Percentiles rank a stretch among this genome's conserved stretches.
Conservation (phyloP, 1,139 yeast genomes). For the Geotrichum macrosporum region DNA sequence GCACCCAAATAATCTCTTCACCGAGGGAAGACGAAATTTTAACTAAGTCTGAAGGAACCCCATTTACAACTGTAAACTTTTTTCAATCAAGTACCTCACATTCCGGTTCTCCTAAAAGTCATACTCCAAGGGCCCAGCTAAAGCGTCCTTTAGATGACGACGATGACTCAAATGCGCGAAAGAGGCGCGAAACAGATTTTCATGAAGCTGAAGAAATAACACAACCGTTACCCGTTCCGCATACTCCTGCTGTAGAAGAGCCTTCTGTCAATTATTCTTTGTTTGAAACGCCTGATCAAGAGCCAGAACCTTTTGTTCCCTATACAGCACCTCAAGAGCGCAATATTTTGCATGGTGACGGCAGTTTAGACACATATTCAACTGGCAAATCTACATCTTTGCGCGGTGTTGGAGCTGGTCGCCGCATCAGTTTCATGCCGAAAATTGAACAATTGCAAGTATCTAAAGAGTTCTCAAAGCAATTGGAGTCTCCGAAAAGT, state of each 20-base stretch:
- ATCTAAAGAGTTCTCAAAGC: constrained; percentile 26
- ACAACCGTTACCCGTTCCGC: not conserved
- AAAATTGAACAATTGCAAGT: constrained; percentile 27
- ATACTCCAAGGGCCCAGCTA: no score
- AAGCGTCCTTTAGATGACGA: constrained; percentile 20
- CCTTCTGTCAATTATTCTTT: constrained; percentile 2
- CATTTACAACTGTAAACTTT: constrained; percentile 42
- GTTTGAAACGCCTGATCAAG: constrained; percentile 6
- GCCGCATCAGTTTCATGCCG: constrained; percentile 33
- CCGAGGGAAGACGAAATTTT: no score
- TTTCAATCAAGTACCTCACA: constrained; percentile 39
- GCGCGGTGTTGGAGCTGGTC: constrained; percentile 18
- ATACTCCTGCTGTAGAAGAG: constrained; percentile 7
- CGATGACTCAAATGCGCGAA: constrained; percentile 13
- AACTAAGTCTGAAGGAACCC: constrained; percentile 30
- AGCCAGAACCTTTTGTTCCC: constrained; percentile 1
- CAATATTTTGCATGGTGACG: not conserved
- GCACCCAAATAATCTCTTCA: no score
- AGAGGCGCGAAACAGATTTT: constrained; percentile 19
- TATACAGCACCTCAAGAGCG: not conserved
- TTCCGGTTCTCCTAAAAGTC: constrained; percentile 14
- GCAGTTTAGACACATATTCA: not conserved
- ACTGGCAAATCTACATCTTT: not conserved
- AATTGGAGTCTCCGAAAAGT: not conserved
- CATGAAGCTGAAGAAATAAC: not conserved